Base-by-base conservation (phyloP, 352 stramenopile species). In the Bremia lactucae region DNA sequence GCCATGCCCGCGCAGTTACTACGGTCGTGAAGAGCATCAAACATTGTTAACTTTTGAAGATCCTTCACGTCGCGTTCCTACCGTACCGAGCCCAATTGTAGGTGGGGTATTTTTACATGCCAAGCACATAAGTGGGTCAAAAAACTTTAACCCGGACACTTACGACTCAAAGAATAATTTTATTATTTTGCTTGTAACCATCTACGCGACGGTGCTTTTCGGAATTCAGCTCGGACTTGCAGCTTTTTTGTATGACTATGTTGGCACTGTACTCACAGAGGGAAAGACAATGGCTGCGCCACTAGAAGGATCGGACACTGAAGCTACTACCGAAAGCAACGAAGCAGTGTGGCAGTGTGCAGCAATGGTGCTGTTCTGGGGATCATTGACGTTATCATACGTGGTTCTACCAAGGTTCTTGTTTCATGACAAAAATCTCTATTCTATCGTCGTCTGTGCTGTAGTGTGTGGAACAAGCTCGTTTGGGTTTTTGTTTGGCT, bases 141-240 rank as follows among this genome's bases (percentile, higher is more conserved):
- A 78, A 24, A 86, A 86, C 42, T 79, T 67, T 46, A 87, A 87
- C 38, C 73, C 77, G 7, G 77, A 90, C 51, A 83, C 68, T 25
- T 90, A 87, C 64, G 74, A 90, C 56, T 63, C 74, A 16, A 66
- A 77, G 51, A 86, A 76, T 52, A 90, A 90, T 48, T 68, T 90
- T 24, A 87, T 90, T 51, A 83, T 90, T 45, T 40, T 90, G 37
- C 67, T 87, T 13, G 77, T 85, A 20, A 90, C 74, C n/a, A 78
- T 90, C 34, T 82, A 85, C 39, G 57, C 68, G 24, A 90, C 77
- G 0, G 51, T 87, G 40, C 60, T 86, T 20, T 87, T 84, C 29
- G 77, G 77, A 19, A 77, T 86, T 36, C 74, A 90, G 38, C 55
- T 90, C 21, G 72, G 77, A 2, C 64, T 87, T 2, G 70, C 62